Evolutionary conservation across 768 basidiomycete genomes (phyloP), one percentile per base, ranked within the genome.

Genomic region (Obba rivulosa): DNA sequence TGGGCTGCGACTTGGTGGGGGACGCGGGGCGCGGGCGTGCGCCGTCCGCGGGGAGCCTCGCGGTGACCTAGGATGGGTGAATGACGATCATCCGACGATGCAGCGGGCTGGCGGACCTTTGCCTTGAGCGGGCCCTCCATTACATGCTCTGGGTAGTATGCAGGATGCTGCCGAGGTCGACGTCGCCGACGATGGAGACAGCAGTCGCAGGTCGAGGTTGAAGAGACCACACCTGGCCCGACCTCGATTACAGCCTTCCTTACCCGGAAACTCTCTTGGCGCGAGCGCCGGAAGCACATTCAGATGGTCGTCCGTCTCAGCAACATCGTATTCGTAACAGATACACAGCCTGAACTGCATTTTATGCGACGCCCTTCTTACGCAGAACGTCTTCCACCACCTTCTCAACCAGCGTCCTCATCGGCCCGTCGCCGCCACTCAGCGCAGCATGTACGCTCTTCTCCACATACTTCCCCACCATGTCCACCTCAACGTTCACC

Each of bases 401-500:
- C 54, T 70, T 79, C 61, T 80, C 79, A 28, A 89, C 72, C 60
- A 80, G 45, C 14, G 57, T 65, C 43, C 69, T 67, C 41, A 85
- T 56, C 1, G 50, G 44, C 3, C 71, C 71, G 25, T 70, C 69
- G 17, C 73, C 73, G 0, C 73, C 80, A 7, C 76, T 76, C 36
- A 90, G 67, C 43, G 80, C 81, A 35, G 85, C 83, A 13, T 68
- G 61, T 2, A 94, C 87, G 47, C 89, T 85, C 72, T 92, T 92
- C 60, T 79, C 78, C 3, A 94, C 88, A 54, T 90, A 92, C 66
- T 95, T 95, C 14, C 89, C 92, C 17, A 94, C 83, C 81, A 92
- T 91, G 63, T 96, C 92, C 38, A 86, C 92, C 70, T 99, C 96
- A 50, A 99, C 78, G 61, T 99, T 99, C 44, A 98, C 93, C 58